These are phyloP conservation scores for Straminergon stramineum DNA, from an alignment of 225 moss, liverwort and hornwort genomes.

Conservation along the genomic window DNA sequence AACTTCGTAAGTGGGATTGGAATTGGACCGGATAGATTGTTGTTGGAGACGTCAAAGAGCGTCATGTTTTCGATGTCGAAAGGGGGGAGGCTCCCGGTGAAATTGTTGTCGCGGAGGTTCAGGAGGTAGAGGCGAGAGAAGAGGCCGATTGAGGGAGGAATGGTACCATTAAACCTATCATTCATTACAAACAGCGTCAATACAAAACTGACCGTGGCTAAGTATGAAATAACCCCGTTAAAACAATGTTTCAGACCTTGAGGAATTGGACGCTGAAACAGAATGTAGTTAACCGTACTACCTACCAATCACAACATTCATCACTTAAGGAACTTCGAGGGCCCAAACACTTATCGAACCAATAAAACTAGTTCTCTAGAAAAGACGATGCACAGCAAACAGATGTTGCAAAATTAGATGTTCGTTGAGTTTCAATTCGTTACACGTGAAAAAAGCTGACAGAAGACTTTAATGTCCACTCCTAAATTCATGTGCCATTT, in stretches of 20 bases:
- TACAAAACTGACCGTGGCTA: background rate
- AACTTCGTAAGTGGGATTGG: background rate
- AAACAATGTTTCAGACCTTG: background rate
- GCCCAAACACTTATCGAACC: too few species aligned
- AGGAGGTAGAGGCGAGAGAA: slow-evolving; percentile 24
- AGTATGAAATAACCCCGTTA: background rate
- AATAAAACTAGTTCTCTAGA: too few species aligned
- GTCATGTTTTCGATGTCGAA: slow-evolving; percentile 6
- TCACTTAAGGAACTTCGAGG: background rate
- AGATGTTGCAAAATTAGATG: background rate
- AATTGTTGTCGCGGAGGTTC: slow-evolving; percentile 25
- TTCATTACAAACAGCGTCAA: background rate
- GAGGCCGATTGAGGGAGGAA: slow-evolving; percentile 17
- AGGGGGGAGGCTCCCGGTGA: slow-evolving; percentile 45
- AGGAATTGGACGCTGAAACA: too few species aligned
- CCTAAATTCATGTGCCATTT: background rate
- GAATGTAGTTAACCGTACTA: background rate
- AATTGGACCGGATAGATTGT: slow-evolving; percentile 24
- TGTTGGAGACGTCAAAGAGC: slow-evolving; percentile 7
- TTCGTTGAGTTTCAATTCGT: background rate
- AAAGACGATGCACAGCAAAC: background rate
- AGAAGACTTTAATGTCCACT: background rate
- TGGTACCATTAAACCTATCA: slow-evolving; percentile 25
- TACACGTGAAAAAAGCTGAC: background rate
- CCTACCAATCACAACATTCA: background rate